Percentiles rank a stretch among this genome's conserved stretches.
Conservation (phyloP, 495 filamentous ascomycete species). For the Daldinia bambusicola region DNA sequence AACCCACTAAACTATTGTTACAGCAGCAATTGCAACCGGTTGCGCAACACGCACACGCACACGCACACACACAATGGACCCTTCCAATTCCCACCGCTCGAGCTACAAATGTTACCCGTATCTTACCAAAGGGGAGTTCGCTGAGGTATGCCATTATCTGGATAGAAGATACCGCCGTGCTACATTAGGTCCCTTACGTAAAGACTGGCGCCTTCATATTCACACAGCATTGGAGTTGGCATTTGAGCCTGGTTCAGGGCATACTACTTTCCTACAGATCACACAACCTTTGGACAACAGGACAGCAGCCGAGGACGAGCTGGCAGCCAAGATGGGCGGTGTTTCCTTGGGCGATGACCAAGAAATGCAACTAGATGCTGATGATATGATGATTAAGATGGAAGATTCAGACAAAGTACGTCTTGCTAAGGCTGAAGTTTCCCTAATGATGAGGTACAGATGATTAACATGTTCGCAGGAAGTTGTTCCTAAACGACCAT, state of each 20-base stretch:
- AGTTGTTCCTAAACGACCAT: conserved; percentile 30
- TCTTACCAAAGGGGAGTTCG: conserved; percentile 68
- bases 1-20: not conserved
- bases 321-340: conserved; percentile 53
- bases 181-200: conserved; percentile 58
- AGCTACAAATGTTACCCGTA: conserved; percentile 62
- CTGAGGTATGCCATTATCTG: conserved; percentile 67
- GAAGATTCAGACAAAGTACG: conserved; percentile 61
- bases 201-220: conserved; percentile 54
- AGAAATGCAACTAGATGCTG: conserved; percentile 30
- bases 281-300: conserved; percentile 55
- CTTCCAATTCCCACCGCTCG: conserved; percentile 28
- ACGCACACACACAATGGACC: conserved; percentile 13
- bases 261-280: conserved; percentile 60
- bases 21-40: conserved; percentile 2
- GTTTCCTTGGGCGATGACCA: conserved; percentile 47
- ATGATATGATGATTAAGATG: conserved; percentile 53
- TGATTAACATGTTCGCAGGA: conserved; percentile 54
- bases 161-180: conserved; percentile 63
- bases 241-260: conserved; percentile 47
- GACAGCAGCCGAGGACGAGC: conserved; percentile 53
- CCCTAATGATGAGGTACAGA: conserved; percentile 35
- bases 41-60: not conserved
- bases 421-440: conserved; percentile 28
- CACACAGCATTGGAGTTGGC: conserved; percentile 50